Percentiles rank a stretch among this genome's conserved stretches.
Evolutionary conservation across 2,329 filamentous ascomycete genomes (phyloP).

Genomic region (Cladosporium sp.): DNA sequence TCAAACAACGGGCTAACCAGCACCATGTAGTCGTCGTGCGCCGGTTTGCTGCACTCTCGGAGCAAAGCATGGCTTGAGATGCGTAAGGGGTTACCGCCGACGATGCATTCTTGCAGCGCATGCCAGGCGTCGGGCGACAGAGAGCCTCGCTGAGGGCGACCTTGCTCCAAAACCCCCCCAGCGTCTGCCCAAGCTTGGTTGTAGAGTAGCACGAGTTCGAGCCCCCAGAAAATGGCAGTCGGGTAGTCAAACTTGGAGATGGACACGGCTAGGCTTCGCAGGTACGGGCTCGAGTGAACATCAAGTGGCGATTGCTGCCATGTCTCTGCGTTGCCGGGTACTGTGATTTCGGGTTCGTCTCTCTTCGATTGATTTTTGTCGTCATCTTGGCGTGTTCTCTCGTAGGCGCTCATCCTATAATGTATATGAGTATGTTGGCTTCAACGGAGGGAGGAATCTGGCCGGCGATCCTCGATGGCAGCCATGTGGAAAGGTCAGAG

Average conservation of each 20-base stretch:
- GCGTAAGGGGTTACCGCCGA: slow-evolving; percentile 26
- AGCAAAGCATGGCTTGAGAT: slow-evolving; percentile 27
- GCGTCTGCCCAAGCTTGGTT: slow-evolving; percentile 45
- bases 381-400: too few species aligned
- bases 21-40: slow-evolving; percentile 22
- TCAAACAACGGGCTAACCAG: slow-evolving; percentile 31
- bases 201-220: slow-evolving; percentile 40
- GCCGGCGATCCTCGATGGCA: too few species aligned
- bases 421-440: too few species aligned
- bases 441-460: too few species aligned
- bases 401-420: too few species aligned
- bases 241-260: slow-evolving; percentile 44
- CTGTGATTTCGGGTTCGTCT: too few species aligned
- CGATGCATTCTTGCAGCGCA: slow-evolving; percentile 36
- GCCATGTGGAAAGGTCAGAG: too few species aligned
- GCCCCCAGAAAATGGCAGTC: slow-evolving; percentile 46
- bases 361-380: too few species aligned
- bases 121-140: slow-evolving; percentile 39
- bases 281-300: too few species aligned
- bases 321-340: too few species aligned
- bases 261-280: slow-evolving; percentile 33
- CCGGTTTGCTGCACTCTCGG: background rate
- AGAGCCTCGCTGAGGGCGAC: slow-evolving; percentile 34
- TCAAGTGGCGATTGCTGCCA: too few species aligned
- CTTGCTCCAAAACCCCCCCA: slow-evolving; percentile 38